Conservation (phyloP, 768 basidiomycete species). For the Hydnomerulius pinastri region DNA sequence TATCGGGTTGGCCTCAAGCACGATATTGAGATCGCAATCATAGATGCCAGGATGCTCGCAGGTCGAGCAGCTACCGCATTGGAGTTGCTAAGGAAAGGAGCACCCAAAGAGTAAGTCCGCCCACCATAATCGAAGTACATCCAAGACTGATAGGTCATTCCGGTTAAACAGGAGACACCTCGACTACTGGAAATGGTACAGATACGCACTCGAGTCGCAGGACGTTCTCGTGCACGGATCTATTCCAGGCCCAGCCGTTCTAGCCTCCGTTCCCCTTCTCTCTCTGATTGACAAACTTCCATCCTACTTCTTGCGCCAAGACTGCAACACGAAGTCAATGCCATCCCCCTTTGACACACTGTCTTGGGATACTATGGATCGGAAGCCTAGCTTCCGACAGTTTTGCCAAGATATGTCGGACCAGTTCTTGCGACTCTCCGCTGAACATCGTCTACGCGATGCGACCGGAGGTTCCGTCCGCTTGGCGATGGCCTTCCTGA, state of each 20-base stretch:
- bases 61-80: constrained; percentile 64
- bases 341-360: constrained; percentile 38
- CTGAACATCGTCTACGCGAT: constrained; percentile 61
- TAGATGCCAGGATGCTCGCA: constrained; percentile 63
- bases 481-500: constrained; percentile 65
- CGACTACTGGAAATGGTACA: constrained; percentile 77
- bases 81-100: constrained; percentile 56
- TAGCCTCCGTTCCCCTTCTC: constrained; percentile 69
- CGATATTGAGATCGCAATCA: constrained; percentile 76
- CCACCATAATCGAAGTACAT: not conserved
- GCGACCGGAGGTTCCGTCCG: constrained; percentile 69
- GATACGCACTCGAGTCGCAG: constrained; percentile 74
- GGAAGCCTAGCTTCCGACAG: constrained; percentile 62
- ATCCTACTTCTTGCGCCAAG: constrained; percentile 60
- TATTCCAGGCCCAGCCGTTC: constrained; percentile 64
- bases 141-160: not conserved
- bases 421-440: constrained; percentile 55
- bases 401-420: constrained; percentile 74
- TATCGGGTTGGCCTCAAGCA: constrained; percentile 73
- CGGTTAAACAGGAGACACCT: constrained; percentile 47
- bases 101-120: constrained; percentile 54
- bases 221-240: constrained; percentile 71
- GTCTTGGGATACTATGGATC: constrained; percentile 58
- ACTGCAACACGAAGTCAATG: constrained; percentile 29
- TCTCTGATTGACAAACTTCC: constrained; percentile 67